phyloP scores from a whole-genome alignment of 164 flowering plant species.

The Protea cynaroides region DNA sequence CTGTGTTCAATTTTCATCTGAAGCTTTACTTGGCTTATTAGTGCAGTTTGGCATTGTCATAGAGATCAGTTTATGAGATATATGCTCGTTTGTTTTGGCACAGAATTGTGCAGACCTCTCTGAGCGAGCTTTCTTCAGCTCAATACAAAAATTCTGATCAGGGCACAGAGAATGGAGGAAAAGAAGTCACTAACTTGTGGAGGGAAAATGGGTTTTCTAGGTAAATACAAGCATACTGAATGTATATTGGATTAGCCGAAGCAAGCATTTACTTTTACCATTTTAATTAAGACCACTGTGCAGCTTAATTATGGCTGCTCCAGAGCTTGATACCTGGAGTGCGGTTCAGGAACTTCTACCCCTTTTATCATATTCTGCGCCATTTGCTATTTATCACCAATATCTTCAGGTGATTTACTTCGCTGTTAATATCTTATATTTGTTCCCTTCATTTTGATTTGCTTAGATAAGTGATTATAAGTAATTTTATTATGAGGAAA shows the following conservation, averaged over 20 bases:
- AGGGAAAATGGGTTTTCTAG: conserved; percentile 87
- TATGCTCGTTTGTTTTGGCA: not conserved
- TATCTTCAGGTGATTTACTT: conserved; percentile 63
- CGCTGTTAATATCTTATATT: not conserved
- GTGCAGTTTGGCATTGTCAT: too few relatives aligned
- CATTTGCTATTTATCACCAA: conserved; percentile 89
- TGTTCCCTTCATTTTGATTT: not conserved
- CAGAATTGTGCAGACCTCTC: conserved; percentile 62
- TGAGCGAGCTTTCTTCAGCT: conserved; percentile 33
- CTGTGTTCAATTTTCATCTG: too few relatives aligned
- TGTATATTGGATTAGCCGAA: conserved; percentile 1
- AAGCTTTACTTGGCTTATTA: too few relatives aligned
- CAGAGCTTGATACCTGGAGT: conserved; percentile 74
- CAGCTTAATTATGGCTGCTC: conserved; percentile 92
- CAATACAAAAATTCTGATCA: conserved; percentile 21
- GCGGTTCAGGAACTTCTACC: conserved; percentile 66
- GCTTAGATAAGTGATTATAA: too few relatives aligned
- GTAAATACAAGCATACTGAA: conserved; percentile 23
- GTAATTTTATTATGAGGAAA: too few relatives aligned
- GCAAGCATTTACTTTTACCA: not conserved
- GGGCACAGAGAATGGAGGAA: conserved; percentile 24
- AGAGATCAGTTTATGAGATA: too few relatives aligned
- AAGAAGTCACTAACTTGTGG: conserved; percentile 55
- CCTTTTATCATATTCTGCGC: conserved; percentile 74
- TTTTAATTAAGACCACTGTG: conserved; percentile 19